Evolutionary conservation across 108 stramenopile genomes (phyloP).

Genomic region (Conticribra weissflogii): DNA sequence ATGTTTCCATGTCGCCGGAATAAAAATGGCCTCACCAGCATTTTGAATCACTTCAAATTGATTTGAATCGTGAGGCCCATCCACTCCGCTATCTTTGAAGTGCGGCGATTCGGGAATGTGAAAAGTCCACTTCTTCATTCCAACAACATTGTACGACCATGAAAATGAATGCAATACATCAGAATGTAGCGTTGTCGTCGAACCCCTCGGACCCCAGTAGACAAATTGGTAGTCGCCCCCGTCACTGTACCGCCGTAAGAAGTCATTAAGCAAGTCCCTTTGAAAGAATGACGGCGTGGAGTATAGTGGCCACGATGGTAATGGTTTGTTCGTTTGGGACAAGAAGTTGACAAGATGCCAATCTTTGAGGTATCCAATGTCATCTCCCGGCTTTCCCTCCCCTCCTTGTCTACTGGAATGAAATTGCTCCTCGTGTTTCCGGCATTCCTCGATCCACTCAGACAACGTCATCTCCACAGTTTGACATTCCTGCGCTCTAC

Average conservation of each 20-base stretch:
- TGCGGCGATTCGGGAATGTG: conserved; percentile 22
- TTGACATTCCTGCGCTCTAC: conserved; percentile 74
- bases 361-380: conserved; percentile 72
- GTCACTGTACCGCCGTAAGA: conserved; percentile 42
- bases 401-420: background rate
- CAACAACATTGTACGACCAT: conserved; percentile 87
- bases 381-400: background rate
- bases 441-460: conserved; percentile 51
- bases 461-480: conserved; percentile 49
- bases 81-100: no score
- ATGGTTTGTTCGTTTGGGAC: conserved; percentile 9
- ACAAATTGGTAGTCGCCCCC: conserved; percentile 85
- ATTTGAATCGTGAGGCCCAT: no score
- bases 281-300: conserved; percentile 53
- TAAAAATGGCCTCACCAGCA: conserved; percentile 80
- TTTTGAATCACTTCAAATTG: conserved; percentile 60
- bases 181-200: conserved; percentile 72
- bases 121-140: conserved; percentile 86
- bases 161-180: conserved; percentile 89
- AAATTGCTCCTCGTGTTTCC: background rate
- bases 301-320: conserved; percentile 43
- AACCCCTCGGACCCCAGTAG: conserved; percentile 82
- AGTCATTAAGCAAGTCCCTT: conserved; percentile 67
- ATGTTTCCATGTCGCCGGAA: conserved; percentile 84
- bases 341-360: conserved; percentile 71